Evolutionary conservation across 2,329 filamentous ascomycete genomes (phyloP).

Genomic region (Colletotrichum somersetense): DNA sequence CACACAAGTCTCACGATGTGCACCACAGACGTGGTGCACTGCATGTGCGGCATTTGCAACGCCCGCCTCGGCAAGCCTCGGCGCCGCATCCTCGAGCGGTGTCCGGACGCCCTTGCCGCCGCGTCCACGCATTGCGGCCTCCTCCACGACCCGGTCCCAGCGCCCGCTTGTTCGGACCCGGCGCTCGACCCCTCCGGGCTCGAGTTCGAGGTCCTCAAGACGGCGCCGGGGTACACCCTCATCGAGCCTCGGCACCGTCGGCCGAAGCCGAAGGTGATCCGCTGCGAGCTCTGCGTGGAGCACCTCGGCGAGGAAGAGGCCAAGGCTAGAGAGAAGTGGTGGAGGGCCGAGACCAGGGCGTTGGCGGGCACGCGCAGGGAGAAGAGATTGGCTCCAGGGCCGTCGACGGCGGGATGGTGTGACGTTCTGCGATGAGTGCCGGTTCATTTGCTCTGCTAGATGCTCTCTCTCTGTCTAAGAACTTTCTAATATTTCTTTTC

Average conservation of each 20-base stretch:
- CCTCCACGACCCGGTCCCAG: conserved; percentile 13
- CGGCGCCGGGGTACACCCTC: conserved; percentile 17
- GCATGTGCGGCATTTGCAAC: conserved; percentile 27
- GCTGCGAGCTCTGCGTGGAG: conserved; percentile 30
- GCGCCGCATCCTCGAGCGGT: conserved; percentile 11
- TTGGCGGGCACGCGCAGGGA: background rate
- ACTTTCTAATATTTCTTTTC: background rate
- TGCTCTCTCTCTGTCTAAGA: background rate
- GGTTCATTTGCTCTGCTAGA: background rate
- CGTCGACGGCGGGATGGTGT: conserved; percentile 22
- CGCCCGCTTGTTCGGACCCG: conserved; percentile 9
- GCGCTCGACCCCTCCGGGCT: conserved; percentile 23
- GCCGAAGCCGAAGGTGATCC: conserved; percentile 8
- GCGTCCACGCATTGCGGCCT: conserved; percentile 17
- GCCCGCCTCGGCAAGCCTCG: conserved; percentile 25
- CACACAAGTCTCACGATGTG: conserved; percentile 8
- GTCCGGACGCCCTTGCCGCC: conserved; percentile 2
- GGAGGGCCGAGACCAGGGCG: conserved; percentile 12
- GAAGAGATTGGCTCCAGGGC: conserved; percentile 2
- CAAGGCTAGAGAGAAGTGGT: conserved; percentile 18
- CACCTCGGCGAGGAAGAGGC: conserved; percentile 25
- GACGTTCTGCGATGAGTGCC: conserved; percentile 11
- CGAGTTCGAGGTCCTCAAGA: conserved; percentile 25
- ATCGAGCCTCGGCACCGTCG: conserved; percentile 9
- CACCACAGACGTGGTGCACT: conserved; percentile 4